A percentile compares a stretch with the other conserved stretches of the same genome.
Conservation (phyloP, 306 rosid species). For the Malus sylvestris region DNA sequence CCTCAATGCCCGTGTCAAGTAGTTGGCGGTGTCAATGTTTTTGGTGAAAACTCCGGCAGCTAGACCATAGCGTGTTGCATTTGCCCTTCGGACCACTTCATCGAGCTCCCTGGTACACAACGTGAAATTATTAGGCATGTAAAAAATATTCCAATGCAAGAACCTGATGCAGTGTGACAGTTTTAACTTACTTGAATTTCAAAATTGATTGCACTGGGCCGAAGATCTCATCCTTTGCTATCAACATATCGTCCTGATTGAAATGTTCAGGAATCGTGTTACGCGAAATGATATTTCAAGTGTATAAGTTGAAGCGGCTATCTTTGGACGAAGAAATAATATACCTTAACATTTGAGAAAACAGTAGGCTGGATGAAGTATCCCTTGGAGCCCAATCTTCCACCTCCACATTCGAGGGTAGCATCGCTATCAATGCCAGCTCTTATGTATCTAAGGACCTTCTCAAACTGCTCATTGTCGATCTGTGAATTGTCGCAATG, state of each 20-base stretch:
- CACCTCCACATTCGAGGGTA: slow-evolving; percentile 88
- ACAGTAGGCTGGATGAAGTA: slow-evolving; percentile 89
- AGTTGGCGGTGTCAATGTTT: slow-evolving; percentile 54
- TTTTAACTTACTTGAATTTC: slow-evolving; percentile 72
- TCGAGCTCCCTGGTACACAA: slow-evolving; percentile 43
- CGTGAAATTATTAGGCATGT: neutral
- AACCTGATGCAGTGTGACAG: neutral
- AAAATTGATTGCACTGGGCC: slow-evolving; percentile 90
- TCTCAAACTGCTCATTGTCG: slow-evolving; percentile 64
- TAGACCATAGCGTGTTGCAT: slow-evolving; percentile 54
- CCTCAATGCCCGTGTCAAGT: slow-evolving; percentile 61
- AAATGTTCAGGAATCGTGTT: slow-evolving; percentile 9
- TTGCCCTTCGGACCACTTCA: slow-evolving; percentile 68
- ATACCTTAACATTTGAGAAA: slow-evolving; percentile 88
- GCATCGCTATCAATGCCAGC: slow-evolving; percentile 70
- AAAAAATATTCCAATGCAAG: neutral
- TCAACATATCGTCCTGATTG: slow-evolving; percentile 77
- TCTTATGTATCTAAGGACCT: slow-evolving; percentile 66
- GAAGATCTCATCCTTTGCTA: slow-evolving; percentile 90
- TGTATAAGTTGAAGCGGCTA: neutral
- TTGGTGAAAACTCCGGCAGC: slow-evolving; percentile 88
- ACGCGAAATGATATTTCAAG: neutral
- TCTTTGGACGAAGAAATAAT: neutral
- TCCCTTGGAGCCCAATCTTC: slow-evolving; percentile 68
- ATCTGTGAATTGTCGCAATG: slow-evolving; percentile 40